A percentile compares a stretch with the other conserved stretches of the same genome.
These are phyloP conservation scores for Linum tenue DNA, from an alignment of 345 rosid species.

Conservation along the genomic window DNA sequence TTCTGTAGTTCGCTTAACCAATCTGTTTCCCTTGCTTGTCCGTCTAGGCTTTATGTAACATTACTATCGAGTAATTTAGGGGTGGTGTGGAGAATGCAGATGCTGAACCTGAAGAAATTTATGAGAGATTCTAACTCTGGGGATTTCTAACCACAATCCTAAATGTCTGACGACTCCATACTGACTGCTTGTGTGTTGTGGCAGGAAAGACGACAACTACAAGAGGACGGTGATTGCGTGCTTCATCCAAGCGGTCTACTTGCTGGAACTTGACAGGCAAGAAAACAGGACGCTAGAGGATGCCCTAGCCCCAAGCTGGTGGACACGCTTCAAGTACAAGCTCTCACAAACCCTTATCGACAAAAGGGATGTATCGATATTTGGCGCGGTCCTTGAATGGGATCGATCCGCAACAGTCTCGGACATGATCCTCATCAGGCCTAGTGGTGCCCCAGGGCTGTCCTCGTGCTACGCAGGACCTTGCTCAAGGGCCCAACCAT, in stretches of 20 bases:
- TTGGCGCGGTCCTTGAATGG: constrained; percentile 89
- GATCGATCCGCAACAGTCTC: constrained; percentile 77
- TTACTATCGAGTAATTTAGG: too few species aligned
- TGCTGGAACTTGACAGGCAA: constrained; percentile 88
- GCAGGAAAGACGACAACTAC: constrained; percentile 85
- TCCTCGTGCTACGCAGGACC: constrained; percentile 74
- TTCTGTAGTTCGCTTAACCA: too few species aligned
- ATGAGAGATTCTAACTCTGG: too few species aligned
- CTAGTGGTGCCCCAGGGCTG: constrained; percentile 83
- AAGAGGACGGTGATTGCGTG: constrained; percentile 87
- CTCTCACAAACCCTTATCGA: constrained; percentile 57
- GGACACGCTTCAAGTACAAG: constrained; percentile 88
- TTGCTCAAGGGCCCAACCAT: constrained; percentile 75
- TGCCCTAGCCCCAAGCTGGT: constrained; percentile 92
- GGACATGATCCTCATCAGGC: constrained; percentile 69
- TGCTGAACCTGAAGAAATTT: too few species aligned
- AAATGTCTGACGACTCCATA: too few species aligned
- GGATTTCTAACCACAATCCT: too few species aligned
- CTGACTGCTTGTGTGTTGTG: not conserved
- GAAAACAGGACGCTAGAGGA: constrained; percentile 53
- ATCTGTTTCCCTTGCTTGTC: not conserved
- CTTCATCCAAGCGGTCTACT: constrained; percentile 88
- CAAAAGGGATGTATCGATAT: constrained; percentile 75
- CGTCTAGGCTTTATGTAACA: not conserved
- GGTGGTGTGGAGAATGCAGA: too few species aligned